Evolutionary conservation across 768 basidiomycete species (phyloP).

Genomic region (Boletus barrowsii): DNA sequence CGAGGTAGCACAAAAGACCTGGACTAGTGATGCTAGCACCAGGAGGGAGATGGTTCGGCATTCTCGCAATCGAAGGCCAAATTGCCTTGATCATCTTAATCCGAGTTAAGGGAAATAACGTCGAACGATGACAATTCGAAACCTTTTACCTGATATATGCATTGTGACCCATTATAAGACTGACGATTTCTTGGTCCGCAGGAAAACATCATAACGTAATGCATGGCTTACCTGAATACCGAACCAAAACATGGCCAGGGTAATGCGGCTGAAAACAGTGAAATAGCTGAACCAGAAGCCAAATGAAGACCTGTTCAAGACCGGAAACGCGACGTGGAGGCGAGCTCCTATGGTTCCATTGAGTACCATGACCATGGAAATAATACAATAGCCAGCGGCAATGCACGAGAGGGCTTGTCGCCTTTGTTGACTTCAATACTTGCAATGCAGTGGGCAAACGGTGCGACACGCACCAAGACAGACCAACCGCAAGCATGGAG

Average conservation of each 20-base stretch:
- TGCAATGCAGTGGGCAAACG: not conserved
- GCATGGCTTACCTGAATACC: constrained; percentile 53
- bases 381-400: constrained; percentile 68
- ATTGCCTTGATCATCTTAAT: constrained; percentile 71
- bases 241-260: constrained; percentile 84
- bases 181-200: constrained; percentile 14
- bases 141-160: constrained; percentile 54
- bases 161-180: constrained; percentile 65
- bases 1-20: constrained; percentile 71
- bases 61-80: constrained; percentile 66
- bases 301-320: constrained; percentile 80
- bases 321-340: constrained; percentile 69
- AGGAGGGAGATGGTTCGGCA: constrained; percentile 63
- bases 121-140: not conserved
- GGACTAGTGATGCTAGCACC: constrained; percentile 61
- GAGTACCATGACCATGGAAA: constrained; percentile 70
- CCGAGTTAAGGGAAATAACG: not conserved
- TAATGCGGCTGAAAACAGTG: constrained; percentile 71
- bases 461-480: constrained; percentile 55
- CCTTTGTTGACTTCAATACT: constrained; percentile 35
- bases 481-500: constrained; percentile 73
- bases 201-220: not conserved
- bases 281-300: constrained; percentile 92
- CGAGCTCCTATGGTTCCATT: constrained; percentile 82
- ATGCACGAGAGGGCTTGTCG: constrained; percentile 67